Evolutionary conservation across 2,329 filamentous ascomycete genomes (phyloP).

Genomic region (Pyrenophora tritici-repentis): DNA sequence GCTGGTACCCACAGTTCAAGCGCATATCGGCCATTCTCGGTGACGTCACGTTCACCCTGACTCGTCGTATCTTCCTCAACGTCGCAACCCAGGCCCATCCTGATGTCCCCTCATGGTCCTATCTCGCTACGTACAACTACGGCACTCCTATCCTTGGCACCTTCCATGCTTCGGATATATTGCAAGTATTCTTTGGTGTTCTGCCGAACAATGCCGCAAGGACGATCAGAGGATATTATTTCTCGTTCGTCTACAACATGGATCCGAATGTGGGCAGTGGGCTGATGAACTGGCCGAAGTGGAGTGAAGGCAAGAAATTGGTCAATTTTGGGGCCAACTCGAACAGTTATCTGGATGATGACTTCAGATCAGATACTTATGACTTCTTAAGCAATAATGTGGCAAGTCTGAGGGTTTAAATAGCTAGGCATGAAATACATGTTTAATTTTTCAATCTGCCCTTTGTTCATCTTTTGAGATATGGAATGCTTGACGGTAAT

Average conservation of each 20-base stretch:
- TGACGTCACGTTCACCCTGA: constrained; percentile 75
- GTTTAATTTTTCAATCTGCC: no score
- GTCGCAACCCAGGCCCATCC: constrained; percentile 55
- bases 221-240: constrained; percentile 70
- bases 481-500: no score
- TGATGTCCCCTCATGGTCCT: constrained; percentile 71
- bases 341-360: constrained; percentile 51
- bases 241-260: constrained; percentile 71
- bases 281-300: constrained; percentile 60
- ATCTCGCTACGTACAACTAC: constrained; percentile 73
- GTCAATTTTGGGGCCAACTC: constrained; percentile 53
- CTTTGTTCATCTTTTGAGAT: no score
- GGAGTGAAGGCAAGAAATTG: constrained; percentile 57
- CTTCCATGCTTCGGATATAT: constrained; percentile 72
- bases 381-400: constrained; percentile 47
- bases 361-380: constrained; percentile 55
- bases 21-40: constrained; percentile 75
- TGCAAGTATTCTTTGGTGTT: constrained; percentile 71
- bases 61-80: constrained; percentile 67
- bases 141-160: constrained; percentile 75
- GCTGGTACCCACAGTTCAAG: constrained; percentile 77
- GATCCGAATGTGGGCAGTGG: constrained; percentile 67
- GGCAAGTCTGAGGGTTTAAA: constrained; percentile 16
- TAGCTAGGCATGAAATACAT: no score
- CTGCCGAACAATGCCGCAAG: constrained; percentile 65